A percentile compares a stretch with the other conserved stretches of the same genome.
phyloP scores from a whole-genome alignment of 139 green algal species.

The Chlorella sp. region DNA sequence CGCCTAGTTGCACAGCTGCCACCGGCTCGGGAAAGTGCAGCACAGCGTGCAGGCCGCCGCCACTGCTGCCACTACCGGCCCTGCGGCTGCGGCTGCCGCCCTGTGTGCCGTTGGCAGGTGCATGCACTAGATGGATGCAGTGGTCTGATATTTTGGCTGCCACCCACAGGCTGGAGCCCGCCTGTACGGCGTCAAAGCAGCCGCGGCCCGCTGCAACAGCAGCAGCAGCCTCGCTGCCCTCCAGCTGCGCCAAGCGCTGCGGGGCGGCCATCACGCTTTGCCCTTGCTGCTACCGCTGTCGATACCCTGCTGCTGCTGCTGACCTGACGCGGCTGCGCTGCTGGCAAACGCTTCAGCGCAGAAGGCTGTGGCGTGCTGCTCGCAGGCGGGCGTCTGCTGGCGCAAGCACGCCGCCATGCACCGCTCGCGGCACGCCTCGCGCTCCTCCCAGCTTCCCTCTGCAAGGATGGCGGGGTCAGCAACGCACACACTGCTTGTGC shows the following conservation, averaged over 20 bases:
- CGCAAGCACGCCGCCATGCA: constrained; percentile 9
- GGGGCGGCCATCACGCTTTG: neutral
- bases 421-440: constrained; percentile 1
- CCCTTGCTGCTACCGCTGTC: neutral
- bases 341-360: constrained; percentile 5
- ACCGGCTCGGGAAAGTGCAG: neutral
- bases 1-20: neutral
- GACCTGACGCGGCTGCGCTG: neutral
- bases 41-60: neutral
- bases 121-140: neutral
- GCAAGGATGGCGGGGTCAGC: neutral
- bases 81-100: neutral
- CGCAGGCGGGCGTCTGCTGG: neutral
- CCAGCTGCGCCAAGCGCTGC: neutral
- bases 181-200: neutral
- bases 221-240: neutral
- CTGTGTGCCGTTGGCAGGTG: neutral
- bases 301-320: neutral
- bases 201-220: neutral
- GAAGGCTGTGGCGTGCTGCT: constrained; percentile 6
- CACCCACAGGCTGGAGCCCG: neutral
- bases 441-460: constrained; percentile 16
- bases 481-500: too few species aligned
- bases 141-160: neutral
- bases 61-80: neutral